A percentile compares a stretch with the other conserved stretches of the same genome.
Conservation (phyloP, 805 yeast genomes). For the Gaillardinia entomophila region DNA sequence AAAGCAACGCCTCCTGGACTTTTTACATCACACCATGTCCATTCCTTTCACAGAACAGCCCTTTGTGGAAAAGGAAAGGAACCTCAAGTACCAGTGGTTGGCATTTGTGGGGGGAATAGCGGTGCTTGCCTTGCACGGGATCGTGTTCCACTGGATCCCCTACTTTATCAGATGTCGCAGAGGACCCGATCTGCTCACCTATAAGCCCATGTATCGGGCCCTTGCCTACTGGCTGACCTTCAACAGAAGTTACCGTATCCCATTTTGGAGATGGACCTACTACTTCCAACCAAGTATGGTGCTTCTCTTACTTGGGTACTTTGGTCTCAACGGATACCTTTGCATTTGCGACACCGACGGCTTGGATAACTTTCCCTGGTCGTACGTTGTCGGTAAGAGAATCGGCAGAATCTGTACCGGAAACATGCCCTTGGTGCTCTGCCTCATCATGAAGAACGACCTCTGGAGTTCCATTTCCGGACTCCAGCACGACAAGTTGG, state of each 20-base stretch:
- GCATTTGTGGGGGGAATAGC: constrained; percentile 19
- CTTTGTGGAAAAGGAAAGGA: constrained; percentile 32
- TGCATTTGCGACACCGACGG: constrained; percentile 28
- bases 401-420: constrained; percentile 35
- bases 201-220: constrained; percentile 18
- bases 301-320: constrained; percentile 18
- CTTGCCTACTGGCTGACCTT: constrained; percentile 21
- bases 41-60: constrained; percentile 35
- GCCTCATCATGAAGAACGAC: constrained; percentile 36
- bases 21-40: constrained; percentile 5
- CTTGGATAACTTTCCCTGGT: constrained; percentile 31
- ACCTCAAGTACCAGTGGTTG: constrained; percentile 31
- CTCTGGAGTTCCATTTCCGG: constrained; percentile 35
- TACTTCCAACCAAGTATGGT: constrained; percentile 40
- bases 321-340: constrained; percentile 24
- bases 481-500: constrained; percentile 32
- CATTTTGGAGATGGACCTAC: constrained; percentile 9
- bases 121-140: constrained; percentile 30
- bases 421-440: constrained; percentile 31
- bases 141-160: constrained; percentile 40
- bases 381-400: constrained; percentile 38
- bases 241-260: constrained; percentile 20
- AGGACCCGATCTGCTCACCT: constrained; percentile 6
- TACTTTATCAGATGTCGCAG: constrained; percentile 20
- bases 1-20: no score